These are phyloP conservation scores for Trichoderma lentiforme DNA, from an alignment of 2,329 filamentous ascomycete genomes.

Conservation along the genomic window DNA sequence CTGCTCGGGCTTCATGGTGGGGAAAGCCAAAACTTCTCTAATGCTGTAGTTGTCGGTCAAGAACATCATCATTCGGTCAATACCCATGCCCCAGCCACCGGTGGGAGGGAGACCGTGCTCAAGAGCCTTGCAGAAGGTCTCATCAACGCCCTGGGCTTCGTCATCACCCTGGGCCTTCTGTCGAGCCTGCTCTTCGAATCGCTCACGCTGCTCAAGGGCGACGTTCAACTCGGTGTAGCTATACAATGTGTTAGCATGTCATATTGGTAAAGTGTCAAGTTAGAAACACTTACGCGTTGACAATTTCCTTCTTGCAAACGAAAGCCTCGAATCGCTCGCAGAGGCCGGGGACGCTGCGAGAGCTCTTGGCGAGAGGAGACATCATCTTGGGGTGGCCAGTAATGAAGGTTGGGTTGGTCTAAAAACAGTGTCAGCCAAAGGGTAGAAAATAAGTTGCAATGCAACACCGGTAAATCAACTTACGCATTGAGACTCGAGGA, in stretches of 20 bases:
- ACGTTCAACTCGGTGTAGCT: conserved; percentile 88
- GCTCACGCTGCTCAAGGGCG: conserved; percentile 86
- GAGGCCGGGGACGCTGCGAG: conserved; percentile 75
- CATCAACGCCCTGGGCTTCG: conserved; percentile 92
- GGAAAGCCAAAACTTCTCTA: conserved; percentile 94
- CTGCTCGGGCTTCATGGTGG: conserved; percentile 91
- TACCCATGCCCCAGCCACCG: conserved; percentile 94
- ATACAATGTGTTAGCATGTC: background rate
- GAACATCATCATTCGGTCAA: conserved; percentile 93
- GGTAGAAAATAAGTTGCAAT: background rate
- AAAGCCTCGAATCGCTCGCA: conserved; percentile 98
- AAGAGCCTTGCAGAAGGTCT: conserved; percentile 87
- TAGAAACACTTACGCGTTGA: conserved; percentile 61
- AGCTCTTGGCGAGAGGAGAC: conserved; percentile 95
- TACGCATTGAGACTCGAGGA: conserved; percentile 84
- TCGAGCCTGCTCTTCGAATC: conserved; percentile 83
- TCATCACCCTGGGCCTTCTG: conserved; percentile 97
- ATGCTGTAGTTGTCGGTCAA: conserved; percentile 91
- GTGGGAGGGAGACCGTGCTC: conserved; percentile 92
- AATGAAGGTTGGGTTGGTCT: conserved; percentile 69
- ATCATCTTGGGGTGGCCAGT: conserved; percentile 63
- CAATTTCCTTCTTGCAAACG: conserved; percentile 74
- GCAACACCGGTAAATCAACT: conserved; percentile 11
- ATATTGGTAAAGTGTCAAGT: background rate
- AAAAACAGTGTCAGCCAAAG: background rate